Evolutionary conservation across 1,139 yeast genomes (phyloP).

Genomic region (Blastobotrys persicus): DNA sequence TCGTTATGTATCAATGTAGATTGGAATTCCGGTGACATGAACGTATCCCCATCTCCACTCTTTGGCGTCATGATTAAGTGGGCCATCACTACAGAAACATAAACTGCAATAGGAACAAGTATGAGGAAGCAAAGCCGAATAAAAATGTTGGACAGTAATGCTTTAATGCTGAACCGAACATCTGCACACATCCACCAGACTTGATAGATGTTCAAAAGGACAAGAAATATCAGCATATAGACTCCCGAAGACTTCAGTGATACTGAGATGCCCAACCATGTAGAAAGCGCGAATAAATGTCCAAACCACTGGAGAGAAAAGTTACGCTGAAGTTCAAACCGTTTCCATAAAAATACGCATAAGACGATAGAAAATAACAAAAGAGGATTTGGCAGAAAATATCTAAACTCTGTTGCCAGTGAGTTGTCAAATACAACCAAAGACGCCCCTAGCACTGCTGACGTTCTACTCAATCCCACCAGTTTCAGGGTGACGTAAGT

Average conservation of each 20-base stretch:
- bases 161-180: conserved; percentile 40
- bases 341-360: conserved; percentile 47
- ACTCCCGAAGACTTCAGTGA: conserved; percentile 57
- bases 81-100: conserved; percentile 47
- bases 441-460: conserved; percentile 47
- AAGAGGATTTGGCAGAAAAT: conserved; percentile 52
- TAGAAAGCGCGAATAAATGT: conserved; percentile 45
- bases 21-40: conserved; percentile 58
- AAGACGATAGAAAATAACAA: conserved; percentile 48
- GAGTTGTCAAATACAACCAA: conserved; percentile 55
- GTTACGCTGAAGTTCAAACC: conserved; percentile 39
- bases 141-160: conserved; percentile 39
- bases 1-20: conserved; percentile 47
- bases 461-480: conserved; percentile 44
- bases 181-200: conserved; percentile 63
- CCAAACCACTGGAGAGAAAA: conserved; percentile 48
- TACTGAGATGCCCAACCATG: conserved; percentile 52
- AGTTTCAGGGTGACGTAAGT: conserved; percentile 51
- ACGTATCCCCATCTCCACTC: conserved; percentile 52
- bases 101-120: conserved; percentile 50
- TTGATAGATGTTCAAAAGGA: conserved; percentile 41
- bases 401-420: conserved; percentile 49
- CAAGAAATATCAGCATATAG: conserved; percentile 53
- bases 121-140: conserved; percentile 39
- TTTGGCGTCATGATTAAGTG: conserved; percentile 51